phyloP scores from a whole-genome alignment of 768 basidiomycete species.

The Paxillus involutus region DNA sequence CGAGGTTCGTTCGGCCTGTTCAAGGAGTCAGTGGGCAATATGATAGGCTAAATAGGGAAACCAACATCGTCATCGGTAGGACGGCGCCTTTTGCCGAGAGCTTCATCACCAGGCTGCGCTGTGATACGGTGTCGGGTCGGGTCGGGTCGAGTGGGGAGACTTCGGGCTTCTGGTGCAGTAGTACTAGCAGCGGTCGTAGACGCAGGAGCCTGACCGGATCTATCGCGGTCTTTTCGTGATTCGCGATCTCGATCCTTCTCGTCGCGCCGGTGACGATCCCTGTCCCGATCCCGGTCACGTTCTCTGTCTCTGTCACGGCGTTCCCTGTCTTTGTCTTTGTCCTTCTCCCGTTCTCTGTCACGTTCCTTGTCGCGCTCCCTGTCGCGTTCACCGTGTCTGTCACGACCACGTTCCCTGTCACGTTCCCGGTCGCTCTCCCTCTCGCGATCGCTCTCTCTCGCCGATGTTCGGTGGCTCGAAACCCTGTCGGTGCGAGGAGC shows the following conservation, averaged over 20 bases:
- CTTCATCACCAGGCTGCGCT: constrained; percentile 53
- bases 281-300: constrained; percentile 43
- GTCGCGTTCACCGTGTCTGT: constrained; percentile 47
- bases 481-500: constrained; percentile 51
- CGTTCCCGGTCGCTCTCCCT: constrained; percentile 46
- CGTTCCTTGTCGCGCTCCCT: constrained; percentile 44
- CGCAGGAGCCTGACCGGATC: constrained; percentile 33
- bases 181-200: constrained; percentile 28
- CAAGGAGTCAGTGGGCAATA: constrained; percentile 11
- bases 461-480: constrained; percentile 39
- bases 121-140: constrained; percentile 52
- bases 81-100: constrained; percentile 71
- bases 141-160: constrained; percentile 60
- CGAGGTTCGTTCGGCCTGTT: constrained; percentile 68
- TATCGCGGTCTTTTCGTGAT: constrained; percentile 60
- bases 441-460: constrained; percentile 36
- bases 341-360: constrained; percentile 36
- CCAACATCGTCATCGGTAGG: constrained; percentile 73
- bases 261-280: constrained; percentile 53
- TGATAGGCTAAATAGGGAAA: constrained; percentile 7
- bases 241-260: constrained; percentile 68
- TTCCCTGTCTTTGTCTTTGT: constrained; percentile 39
- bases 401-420: constrained; percentile 48
- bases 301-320: constrained; percentile 45
- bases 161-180: constrained; percentile 50